phyloP scores from a whole-genome alignment of 2,329 filamentous ascomycete genomes.

The Cytospora mali region DNA sequence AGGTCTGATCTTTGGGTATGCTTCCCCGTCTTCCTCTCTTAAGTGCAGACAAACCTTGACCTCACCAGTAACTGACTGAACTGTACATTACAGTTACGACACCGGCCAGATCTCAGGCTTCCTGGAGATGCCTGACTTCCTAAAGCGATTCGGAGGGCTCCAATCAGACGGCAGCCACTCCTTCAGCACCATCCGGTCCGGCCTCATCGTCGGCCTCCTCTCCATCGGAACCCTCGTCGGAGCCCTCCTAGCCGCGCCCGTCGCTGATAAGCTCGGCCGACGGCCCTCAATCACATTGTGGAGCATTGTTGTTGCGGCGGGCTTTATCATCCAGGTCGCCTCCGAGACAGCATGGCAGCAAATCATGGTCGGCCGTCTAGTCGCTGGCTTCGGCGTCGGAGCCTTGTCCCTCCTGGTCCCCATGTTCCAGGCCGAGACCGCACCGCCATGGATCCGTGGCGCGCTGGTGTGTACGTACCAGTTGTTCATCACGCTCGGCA shows the following conservation, averaged over 20 bases:
- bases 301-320: slow-evolving; percentile 62
- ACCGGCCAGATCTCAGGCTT: slow-evolving; percentile 60
- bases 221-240: slow-evolving; percentile 64
- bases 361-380: slow-evolving; percentile 64
- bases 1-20: slow-evolving; percentile 44
- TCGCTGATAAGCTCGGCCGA: slow-evolving; percentile 68
- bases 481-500: slow-evolving; percentile 72
- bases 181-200: slow-evolving; percentile 58
- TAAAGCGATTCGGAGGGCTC: slow-evolving; percentile 51
- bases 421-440: slow-evolving; percentile 76
- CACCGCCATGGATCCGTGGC: slow-evolving; percentile 67
- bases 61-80: slow-evolving; percentile 29
- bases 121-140: slow-evolving; percentile 60
- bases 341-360: slow-evolving; percentile 62
- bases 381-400: slow-evolving; percentile 69
- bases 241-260: slow-evolving; percentile 59
- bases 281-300: slow-evolving; percentile 64
- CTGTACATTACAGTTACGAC: slow-evolving; percentile 46
- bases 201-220: slow-evolving; percentile 60
- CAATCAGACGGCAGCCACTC: slow-evolving; percentile 41
- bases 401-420: slow-evolving; percentile 65
- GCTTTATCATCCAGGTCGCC: slow-evolving; percentile 69
- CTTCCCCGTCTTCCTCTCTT: not conserved
- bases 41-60: not conserved
- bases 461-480: slow-evolving; percentile 69